Evolutionary conservation across 129 eudicot genomes (phyloP).

Genomic region (Flaveria bidentis): DNA sequence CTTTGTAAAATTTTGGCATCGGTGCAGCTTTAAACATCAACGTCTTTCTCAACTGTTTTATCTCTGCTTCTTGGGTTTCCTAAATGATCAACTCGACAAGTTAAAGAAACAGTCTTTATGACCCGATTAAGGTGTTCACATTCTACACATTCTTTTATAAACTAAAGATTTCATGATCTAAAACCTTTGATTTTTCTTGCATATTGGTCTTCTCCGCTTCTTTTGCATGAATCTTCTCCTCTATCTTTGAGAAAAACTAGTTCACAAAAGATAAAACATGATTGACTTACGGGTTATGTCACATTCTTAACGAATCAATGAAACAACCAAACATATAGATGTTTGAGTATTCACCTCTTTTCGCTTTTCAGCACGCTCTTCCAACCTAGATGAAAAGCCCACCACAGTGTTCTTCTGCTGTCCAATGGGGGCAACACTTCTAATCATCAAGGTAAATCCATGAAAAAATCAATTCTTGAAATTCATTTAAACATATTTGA

Average conservation of each 20-base stretch:
- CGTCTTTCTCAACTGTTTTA: constrained; percentile 77
- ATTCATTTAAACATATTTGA: neutral
- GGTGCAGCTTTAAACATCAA: constrained; percentile 51
- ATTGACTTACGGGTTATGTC: neutral
- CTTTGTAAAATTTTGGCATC: constrained; percentile 46
- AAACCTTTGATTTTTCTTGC: constrained; percentile 81
- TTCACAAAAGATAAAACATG: constrained; percentile 22
- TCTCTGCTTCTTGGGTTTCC: constrained; percentile 93
- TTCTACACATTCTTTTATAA: neutral
- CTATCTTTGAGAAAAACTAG: constrained; percentile 77
- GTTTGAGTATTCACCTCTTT: constrained; percentile 55
- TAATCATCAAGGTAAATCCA: constrained; percentile 30
- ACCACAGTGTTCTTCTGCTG: constrained; percentile 48
- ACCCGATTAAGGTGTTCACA: neutral
- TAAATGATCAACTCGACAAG: constrained; percentile 29
- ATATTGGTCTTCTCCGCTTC: constrained; percentile 40
- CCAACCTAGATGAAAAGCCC: constrained; percentile 77
- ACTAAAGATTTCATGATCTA: constrained; percentile 15
- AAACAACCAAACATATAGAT: neutral
- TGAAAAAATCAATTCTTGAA: constrained; percentile 10
- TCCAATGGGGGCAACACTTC: constrained; percentile 45
- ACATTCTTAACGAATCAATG: neutral
- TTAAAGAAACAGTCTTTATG: neutral
- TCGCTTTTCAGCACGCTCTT: constrained; percentile 92
- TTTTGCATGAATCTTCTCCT: constrained; percentile 47